phyloP scores from a whole-genome alignment of 2,329 filamentous ascomycete species.

The Nannizziopsis barbatae region DNA sequence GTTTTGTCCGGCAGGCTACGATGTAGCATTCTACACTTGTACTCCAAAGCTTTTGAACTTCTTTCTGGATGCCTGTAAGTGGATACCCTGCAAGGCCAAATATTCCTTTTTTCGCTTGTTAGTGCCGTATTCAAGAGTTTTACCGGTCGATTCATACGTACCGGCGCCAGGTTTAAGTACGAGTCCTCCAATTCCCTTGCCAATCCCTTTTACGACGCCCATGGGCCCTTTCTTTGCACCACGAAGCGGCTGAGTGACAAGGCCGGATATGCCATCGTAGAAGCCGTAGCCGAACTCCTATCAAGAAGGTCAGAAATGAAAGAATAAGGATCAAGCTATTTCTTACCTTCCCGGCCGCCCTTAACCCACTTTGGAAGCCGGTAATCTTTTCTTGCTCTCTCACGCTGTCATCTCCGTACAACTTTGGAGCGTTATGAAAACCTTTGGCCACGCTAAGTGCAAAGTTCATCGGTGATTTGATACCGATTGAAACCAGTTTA shows the following conservation, averaged over 20 bases:
- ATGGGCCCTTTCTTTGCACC: constrained; percentile 52
- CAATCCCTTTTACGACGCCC: constrained; percentile 67
- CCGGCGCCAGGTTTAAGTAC: constrained; percentile 73
- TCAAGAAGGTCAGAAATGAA: neutral
- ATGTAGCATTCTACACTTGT: constrained; percentile 68
- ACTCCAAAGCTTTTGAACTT: constrained; percentile 59
- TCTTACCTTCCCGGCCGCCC: constrained; percentile 57
- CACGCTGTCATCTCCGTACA: constrained; percentile 77
- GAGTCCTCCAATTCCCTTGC: constrained; percentile 71
- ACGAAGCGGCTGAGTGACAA: constrained; percentile 68
- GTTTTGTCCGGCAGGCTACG: constrained; percentile 60
- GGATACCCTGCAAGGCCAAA: constrained; percentile 69
- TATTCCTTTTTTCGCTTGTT: constrained; percentile 35
- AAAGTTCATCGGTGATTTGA: constrained; percentile 76
- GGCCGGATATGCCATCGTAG: constrained; percentile 69
- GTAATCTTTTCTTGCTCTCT: constrained; percentile 70
- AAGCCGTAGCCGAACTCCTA: constrained; percentile 63
- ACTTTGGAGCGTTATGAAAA: constrained; percentile 73
- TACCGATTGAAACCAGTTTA: constrained; percentile 61
- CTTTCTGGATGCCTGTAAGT: constrained; percentile 70
- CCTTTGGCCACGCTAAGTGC: constrained; percentile 71
- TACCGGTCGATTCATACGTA: constrained; percentile 28
- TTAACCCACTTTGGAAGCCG: constrained; percentile 62
- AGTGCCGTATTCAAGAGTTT: neutral
- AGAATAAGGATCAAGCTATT: neutral